These are phyloP conservation scores for Exserohilum turcica DNA, from an alignment of 2,329 filamentous ascomycete genomes.

Conservation along the genomic window DNA sequence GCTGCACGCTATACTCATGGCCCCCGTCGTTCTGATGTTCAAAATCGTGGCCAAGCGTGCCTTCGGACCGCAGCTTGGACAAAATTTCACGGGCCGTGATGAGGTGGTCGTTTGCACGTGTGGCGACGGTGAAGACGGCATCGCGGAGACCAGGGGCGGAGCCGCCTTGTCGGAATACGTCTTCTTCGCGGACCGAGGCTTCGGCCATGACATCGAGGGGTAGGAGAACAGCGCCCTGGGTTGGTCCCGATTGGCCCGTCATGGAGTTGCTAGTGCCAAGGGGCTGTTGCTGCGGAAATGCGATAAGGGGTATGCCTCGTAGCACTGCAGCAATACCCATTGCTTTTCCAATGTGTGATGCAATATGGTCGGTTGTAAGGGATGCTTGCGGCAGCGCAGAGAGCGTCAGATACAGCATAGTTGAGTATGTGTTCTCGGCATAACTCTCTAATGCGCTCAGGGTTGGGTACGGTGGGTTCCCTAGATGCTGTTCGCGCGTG, in stretches of 20 bases:
- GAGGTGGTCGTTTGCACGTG: constrained; percentile 90
- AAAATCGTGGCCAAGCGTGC: constrained; percentile 81
- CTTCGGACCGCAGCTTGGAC: constrained; percentile 73
- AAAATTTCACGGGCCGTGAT: constrained; percentile 95
- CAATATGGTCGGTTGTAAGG: constrained; percentile 86
- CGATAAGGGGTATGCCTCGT: constrained; percentile 86
- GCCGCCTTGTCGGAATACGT: constrained; percentile 80
- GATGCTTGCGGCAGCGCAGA: constrained; percentile 79
- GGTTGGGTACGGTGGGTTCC: constrained; percentile 78
- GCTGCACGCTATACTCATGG: constrained; percentile 55
- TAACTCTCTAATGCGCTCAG: constrained; percentile 81
- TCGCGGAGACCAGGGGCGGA: constrained; percentile 82
- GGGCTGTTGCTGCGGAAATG: constrained; percentile 70
- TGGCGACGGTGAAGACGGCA: constrained; percentile 89
- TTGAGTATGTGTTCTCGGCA: constrained; percentile 93
- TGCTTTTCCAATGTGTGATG: constrained; percentile 93
- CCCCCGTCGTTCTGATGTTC: constrained; percentile 83
- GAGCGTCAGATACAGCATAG: constrained; percentile 84
- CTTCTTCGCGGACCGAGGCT: constrained; percentile 80
- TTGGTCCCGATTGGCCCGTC: constrained; percentile 48
- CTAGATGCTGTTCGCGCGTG: constrained; percentile 80
- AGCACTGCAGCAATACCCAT: constrained; percentile 84
- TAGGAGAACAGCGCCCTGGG: constrained; percentile 73
- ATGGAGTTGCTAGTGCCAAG: constrained; percentile 51
- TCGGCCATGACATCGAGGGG: constrained; percentile 91